Evolutionary conservation across 2,329 filamentous ascomycete genomes (phyloP).

Genomic region (Apiospora malaysiana): DNA sequence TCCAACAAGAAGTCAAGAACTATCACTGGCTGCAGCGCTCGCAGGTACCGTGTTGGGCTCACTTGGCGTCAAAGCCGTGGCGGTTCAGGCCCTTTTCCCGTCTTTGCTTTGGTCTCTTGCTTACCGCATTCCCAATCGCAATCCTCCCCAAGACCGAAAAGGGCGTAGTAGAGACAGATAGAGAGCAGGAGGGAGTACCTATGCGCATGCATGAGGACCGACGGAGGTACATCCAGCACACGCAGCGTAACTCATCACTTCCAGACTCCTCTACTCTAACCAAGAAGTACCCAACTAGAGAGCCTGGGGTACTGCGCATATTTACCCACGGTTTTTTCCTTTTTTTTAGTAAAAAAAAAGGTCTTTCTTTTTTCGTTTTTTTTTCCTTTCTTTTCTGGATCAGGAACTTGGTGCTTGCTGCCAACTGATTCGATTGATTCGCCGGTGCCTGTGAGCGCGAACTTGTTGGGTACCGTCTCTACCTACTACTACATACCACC

Average conservation of each 20-base stretch:
- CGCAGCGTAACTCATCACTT: neutral
- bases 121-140: constrained; percentile 12
- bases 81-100: constrained; percentile 16
- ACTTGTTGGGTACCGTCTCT: constrained; percentile 10
- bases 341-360: no score
- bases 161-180: no score
- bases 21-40: constrained; percentile 5
- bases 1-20: no score
- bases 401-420: neutral
- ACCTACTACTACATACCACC: no score
- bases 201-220: neutral
- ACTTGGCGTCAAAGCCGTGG: constrained; percentile 12
- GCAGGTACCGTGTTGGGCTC: constrained; percentile 12
- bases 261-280: neutral
- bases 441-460: neutral
- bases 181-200: no score
- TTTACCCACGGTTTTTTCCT: neutral
- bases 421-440: constrained; percentile 8
- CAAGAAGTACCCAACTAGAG: constrained; percentile 1
- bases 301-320: neutral
- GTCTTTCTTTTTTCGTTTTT: no score
- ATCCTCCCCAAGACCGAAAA: neutral
- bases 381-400: neutral
- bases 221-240: neutral
- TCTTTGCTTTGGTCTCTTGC: constrained; percentile 8